Conservation (phyloP, 1,284 basidiomycete genomes). For the Testicularia cyperi region DNA sequence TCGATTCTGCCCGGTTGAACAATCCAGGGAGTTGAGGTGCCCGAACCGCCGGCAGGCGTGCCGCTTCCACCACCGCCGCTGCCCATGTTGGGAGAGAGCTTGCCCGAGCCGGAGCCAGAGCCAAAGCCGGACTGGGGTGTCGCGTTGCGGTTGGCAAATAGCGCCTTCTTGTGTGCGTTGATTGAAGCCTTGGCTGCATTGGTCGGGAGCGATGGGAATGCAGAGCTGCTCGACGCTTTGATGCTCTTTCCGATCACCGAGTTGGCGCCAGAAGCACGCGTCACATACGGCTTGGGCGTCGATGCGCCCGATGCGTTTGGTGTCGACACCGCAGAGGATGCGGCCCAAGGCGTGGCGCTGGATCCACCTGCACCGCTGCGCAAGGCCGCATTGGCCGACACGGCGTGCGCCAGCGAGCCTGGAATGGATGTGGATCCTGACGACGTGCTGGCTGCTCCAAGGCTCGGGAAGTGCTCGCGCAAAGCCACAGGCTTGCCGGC, state of each 20-base stretch:
- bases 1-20: conserved; percentile 15
- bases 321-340: conserved; percentile 4
- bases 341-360: conserved; percentile 4
- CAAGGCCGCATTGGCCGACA: conserved; percentile 9
- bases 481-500: conserved; percentile 18
- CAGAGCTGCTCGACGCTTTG: conserved; percentile 12
- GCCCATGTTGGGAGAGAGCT: neutral
- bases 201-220: conserved; percentile 49
- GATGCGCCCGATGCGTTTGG: neutral
- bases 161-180: conserved; percentile 47
- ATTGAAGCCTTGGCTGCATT: conserved; percentile 33
- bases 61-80: neutral
- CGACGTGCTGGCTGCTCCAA: conserved; percentile 8
- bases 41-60: conserved; percentile 1
- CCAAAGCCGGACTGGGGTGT: no score
- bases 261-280: conserved; percentile 4
- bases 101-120: neutral
- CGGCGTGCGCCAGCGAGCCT: conserved; percentile 43
- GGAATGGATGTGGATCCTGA: conserved; percentile 20
- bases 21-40: conserved; percentile 18
- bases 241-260: conserved; percentile 1
- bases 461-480: conserved; percentile 43
- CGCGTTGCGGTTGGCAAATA: conserved; percentile 43
- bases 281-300: conserved; percentile 18
- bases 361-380: conserved; percentile 1